phyloP scores from a whole-genome alignment of 371 early-diverging fungal genomes.

The Syncephalastrum racemosum region DNA sequence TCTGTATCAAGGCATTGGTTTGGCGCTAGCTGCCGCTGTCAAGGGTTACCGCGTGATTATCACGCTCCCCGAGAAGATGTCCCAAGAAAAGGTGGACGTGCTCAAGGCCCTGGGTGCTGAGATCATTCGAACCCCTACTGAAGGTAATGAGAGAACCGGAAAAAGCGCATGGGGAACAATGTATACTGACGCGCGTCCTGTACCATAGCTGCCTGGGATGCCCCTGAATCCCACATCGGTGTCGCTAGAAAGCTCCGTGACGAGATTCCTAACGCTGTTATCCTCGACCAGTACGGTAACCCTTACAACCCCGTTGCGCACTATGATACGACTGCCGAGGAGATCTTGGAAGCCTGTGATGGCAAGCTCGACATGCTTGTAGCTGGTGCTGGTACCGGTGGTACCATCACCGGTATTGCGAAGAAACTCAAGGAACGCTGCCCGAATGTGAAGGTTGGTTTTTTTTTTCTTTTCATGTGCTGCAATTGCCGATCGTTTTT shows the following conservation, averaged over 20 bases:
- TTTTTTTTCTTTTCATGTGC: not conserved
- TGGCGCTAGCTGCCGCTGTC: slow-evolving; percentile 92
- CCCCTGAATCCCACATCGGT: slow-evolving; percentile 96
- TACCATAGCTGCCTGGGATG: slow-evolving; percentile 86
- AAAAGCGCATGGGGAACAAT: not conserved
- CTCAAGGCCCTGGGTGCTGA: slow-evolving; percentile 97
- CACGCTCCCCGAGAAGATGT: slow-evolving; percentile 98
- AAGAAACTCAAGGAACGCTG: slow-evolving; percentile 91
- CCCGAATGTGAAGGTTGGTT: slow-evolving; percentile 74
- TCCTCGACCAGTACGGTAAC: slow-evolving; percentile 95
- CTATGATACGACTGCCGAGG: slow-evolving; percentile 91
- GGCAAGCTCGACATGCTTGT: slow-evolving; percentile 96
- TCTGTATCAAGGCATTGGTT: slow-evolving; percentile 64
- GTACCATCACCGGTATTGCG: slow-evolving; percentile 95
- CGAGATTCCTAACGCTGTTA: slow-evolving; percentile 93
- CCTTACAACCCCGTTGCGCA: slow-evolving; percentile 96
- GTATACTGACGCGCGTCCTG: not conserved
- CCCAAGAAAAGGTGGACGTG: slow-evolving; percentile 96
- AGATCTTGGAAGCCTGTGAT: slow-evolving; percentile 81
- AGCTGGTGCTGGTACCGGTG: slow-evolving; percentile 96
- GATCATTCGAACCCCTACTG: slow-evolving; percentile 96
- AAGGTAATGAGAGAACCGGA: slow-evolving; percentile 35
- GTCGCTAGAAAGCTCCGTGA: slow-evolving; percentile 90
- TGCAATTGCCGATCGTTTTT: not conserved
- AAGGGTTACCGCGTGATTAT: slow-evolving; percentile 97